Evolutionary conservation across 2,329 filamentous ascomycete genomes (phyloP).

Genomic region (Diaporthe helianthi): DNA sequence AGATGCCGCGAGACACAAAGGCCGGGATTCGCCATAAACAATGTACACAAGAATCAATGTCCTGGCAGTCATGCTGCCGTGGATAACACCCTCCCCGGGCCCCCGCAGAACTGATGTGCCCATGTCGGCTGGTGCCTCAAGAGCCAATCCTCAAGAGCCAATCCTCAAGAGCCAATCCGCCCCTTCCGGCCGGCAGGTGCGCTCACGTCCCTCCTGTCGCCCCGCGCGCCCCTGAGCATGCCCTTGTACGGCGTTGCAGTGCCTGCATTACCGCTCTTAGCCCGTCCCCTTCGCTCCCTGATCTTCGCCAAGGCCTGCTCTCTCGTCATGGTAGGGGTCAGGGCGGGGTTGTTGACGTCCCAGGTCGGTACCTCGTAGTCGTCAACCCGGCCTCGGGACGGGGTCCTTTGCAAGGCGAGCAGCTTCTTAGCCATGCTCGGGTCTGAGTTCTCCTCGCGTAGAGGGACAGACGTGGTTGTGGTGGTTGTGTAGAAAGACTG

Average conservation of each 20-base stretch:
- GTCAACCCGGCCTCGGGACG: slow-evolving; percentile 45
- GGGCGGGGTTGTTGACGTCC: slow-evolving; percentile 62
- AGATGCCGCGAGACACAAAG: slow-evolving; percentile 25
- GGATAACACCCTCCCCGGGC: no score
- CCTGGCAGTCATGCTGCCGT: slow-evolving; percentile 6
- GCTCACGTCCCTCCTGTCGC: slow-evolving; percentile 55
- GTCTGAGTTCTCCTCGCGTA: slow-evolving; percentile 54
- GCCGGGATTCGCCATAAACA: neutral
- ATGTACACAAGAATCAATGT: slow-evolving; percentile 2
- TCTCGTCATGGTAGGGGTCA: slow-evolving; percentile 72
- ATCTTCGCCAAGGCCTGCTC: slow-evolving; percentile 81
- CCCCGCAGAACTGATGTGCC: neutral
- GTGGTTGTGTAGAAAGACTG: slow-evolving; percentile 56
- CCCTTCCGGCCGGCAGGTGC: slow-evolving; percentile 45
- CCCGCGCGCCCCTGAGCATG: slow-evolving; percentile 56
- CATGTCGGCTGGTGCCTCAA: neutral
- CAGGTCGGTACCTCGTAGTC: slow-evolving; percentile 49
- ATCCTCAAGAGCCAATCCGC: slow-evolving; percentile 28
- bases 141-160: slow-evolving; percentile 31
- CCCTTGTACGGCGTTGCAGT: slow-evolving; percentile 67
- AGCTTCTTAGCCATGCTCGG: slow-evolving; percentile 54
- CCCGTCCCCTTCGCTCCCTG: slow-evolving; percentile 73
- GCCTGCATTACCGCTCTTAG: slow-evolving; percentile 71
- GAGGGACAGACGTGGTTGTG: slow-evolving; percentile 58
- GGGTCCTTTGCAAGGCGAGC: slow-evolving; percentile 50